phyloP scores from a whole-genome alignment of 164 flowering plant genomes.

The Magnolia officinalis region DNA sequence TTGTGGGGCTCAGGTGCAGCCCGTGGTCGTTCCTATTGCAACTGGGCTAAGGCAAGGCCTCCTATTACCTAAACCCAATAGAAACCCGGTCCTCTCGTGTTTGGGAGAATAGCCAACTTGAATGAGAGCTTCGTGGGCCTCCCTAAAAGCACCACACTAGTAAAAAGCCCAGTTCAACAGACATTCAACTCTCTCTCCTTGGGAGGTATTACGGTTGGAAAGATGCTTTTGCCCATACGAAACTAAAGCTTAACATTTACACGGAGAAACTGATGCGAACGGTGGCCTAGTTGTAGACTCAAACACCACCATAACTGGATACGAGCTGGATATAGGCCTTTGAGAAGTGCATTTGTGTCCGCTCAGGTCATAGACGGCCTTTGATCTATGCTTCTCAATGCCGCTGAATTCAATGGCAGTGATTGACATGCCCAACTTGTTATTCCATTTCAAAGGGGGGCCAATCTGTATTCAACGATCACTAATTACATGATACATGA shows the following conservation, averaged over 20 bases:
- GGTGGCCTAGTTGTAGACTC: conserved; percentile 56
- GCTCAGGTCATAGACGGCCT: conserved; percentile 37
- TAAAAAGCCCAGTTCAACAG: conserved; percentile 50
- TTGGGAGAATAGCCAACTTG: conserved; percentile 52
- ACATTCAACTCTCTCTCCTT: conserved; percentile 66
- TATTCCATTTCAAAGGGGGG: conserved; percentile 51
- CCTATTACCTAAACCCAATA: conserved; percentile 67
- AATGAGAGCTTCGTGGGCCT: neutral
- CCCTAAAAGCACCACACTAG: conserved; percentile 40
- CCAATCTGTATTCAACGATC: conserved; percentile 58
- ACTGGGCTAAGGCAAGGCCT: conserved; percentile 48
- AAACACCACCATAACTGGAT: no score
- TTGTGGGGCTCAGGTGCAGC: conserved; percentile 62
- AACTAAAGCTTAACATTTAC: no score
- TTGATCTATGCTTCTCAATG: conserved; percentile 63
- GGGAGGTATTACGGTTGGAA: conserved; percentile 71
- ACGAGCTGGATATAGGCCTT: conserved; percentile 24
- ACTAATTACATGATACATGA: conserved; percentile 68
- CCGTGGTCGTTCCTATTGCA: conserved; percentile 18
- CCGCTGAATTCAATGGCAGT: conserved; percentile 27
- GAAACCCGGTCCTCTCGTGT: conserved; percentile 40
- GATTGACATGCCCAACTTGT: conserved; percentile 49
- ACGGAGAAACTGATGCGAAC: conserved; percentile 40
- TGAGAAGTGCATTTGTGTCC: conserved; percentile 48
- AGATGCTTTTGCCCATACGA: conserved; percentile 36